Percentiles rank a stretch among this genome's conserved stretches.
Evolutionary conservation across 140 eudicot species (phyloP).

Genomic region (Oenanthe javanica): DNA sequence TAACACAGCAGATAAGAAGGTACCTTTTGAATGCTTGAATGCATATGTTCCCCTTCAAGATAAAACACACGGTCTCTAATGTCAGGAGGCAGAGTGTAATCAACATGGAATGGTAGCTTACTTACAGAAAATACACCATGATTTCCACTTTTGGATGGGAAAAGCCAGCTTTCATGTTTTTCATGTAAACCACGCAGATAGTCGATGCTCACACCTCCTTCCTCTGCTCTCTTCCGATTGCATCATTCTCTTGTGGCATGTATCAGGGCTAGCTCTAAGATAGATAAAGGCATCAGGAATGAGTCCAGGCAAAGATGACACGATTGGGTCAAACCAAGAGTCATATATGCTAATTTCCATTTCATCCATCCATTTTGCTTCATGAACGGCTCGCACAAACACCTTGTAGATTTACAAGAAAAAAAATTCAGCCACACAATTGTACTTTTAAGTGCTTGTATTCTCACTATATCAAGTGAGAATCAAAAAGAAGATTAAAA

Average conservation of each 20-base stretch:
- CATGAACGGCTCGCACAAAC: constrained; percentile 96
- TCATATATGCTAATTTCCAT: constrained; percentile 95
- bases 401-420: constrained; percentile 36
- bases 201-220: constrained; percentile 82
- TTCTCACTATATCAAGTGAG: too few species aligned
- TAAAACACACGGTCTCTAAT: constrained; percentile 78
- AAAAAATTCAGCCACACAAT: constrained; percentile 1
- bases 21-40: constrained; percentile 84
- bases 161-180: constrained; percentile 93
- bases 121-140: constrained; percentile 63
- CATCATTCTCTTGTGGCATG: constrained; percentile 93
- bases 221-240: constrained; percentile 72
- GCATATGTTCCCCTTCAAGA: constrained; percentile 91
- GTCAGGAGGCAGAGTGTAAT: constrained; percentile 51
- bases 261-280: constrained; percentile 89
- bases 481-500: background rate
- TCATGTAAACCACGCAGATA: constrained; percentile 83
- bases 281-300: constrained; percentile 89
- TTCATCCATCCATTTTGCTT: constrained; percentile 96
- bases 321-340: constrained; percentile 96
- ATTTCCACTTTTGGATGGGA: constrained; percentile 59
- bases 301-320: constrained; percentile 81
- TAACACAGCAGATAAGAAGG: background rate
- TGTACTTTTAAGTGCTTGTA: background rate
- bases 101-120: constrained; percentile 44